A percentile compares a stretch with the other conserved stretches of the same genome.
Conservation (phyloP, 345 rosid genomes). For the Salix brachista region DNA sequence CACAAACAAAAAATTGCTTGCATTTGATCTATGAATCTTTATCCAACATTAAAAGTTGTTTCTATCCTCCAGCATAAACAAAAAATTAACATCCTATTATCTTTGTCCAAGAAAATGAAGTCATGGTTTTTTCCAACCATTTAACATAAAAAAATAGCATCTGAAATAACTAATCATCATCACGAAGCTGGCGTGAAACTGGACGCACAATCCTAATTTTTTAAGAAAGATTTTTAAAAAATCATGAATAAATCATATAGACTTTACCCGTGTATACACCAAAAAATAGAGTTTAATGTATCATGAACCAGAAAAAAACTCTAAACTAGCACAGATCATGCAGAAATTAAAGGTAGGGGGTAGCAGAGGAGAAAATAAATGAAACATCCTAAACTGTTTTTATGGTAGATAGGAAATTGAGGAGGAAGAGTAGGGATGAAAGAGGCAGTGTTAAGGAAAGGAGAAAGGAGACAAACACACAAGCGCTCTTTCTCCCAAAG, state of each 20-base stretch:
- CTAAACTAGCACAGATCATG: constrained; percentile 18
- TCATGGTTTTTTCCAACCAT: not conserved
- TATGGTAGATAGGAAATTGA: constrained; percentile 56
- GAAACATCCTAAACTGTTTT: constrained; percentile 35
- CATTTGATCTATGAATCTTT: not conserved
- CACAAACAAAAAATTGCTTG: not conserved
- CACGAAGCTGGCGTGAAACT: not conserved
- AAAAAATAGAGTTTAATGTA: not conserved
- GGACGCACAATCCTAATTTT: not conserved
- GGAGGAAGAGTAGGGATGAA: constrained; percentile 81
- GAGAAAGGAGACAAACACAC: constrained; percentile 99
- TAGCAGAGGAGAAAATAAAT: constrained; percentile 22
- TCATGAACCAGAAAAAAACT: constrained; percentile 1
- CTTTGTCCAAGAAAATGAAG: not conserved
- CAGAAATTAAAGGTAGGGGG: constrained; percentile 26
- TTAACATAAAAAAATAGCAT: not conserved
- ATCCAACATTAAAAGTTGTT: not conserved
- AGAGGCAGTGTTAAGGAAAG: constrained; percentile 92
- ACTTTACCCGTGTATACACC: not conserved
- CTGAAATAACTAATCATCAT: not conserved
- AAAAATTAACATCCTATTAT: not conserved
- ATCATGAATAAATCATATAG: not conserved
- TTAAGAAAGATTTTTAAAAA: not conserved
- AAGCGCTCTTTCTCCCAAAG: constrained; percentile 94
- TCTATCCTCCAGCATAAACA: not conserved